Evolutionary conservation across 495 filamentous ascomycete genomes (phyloP), one percentile per base, ranked within the genome.

Genomic region (Lophiostoma macrostomum): DNA sequence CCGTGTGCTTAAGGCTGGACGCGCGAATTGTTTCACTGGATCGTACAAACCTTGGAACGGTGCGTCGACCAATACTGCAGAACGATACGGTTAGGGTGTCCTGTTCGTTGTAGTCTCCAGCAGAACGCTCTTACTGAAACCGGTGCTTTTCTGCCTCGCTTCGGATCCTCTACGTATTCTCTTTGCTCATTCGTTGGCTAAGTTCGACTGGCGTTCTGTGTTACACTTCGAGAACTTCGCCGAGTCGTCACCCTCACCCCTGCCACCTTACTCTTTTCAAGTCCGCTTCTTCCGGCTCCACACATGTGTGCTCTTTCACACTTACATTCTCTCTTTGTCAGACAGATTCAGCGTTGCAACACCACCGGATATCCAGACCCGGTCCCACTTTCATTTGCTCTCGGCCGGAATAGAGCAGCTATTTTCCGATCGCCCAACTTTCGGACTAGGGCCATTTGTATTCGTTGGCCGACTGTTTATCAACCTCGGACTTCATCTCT

Each of bases 21-120:
- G 56, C 47, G 47, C 35, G 28, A 56, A 52, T 45, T 41, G 58
- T 61, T 61, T 56, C 58, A 61, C 58, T 61, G 47, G 58, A 46
- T 50, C 46, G 45, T 46, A 61, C 53, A 38, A 49, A 56, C n/a
- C n/a, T n/a, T n/a, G n/a, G n/a, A n/a, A n/a, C 46, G 27, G 47
- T 44, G 31, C 18, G 13, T 16, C 30, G 23, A 27, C 40, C 42
- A 37, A 31, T n/a, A n/a, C n/a, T n/a, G n/a, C 31, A 18, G 19
- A 35, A 47, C 24, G 14, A 5, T n/a, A n/a, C n/a, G n/a, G n/a
- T n/a, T n/a, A n/a, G n/a, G n/a, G n/a, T n/a, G n/a, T n/a, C n/a
- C n/a, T n/a, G n/a, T n/a, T n/a, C n/a, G n/a, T n/a, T n/a, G n/a
- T n/a, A n/a, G n/a, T n/a, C n/a, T n/a, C n/a, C n/a, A n/a, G 27